Base-by-base conservation (phyloP, 805 yeast species). In the Candida railenensis region DNA sequence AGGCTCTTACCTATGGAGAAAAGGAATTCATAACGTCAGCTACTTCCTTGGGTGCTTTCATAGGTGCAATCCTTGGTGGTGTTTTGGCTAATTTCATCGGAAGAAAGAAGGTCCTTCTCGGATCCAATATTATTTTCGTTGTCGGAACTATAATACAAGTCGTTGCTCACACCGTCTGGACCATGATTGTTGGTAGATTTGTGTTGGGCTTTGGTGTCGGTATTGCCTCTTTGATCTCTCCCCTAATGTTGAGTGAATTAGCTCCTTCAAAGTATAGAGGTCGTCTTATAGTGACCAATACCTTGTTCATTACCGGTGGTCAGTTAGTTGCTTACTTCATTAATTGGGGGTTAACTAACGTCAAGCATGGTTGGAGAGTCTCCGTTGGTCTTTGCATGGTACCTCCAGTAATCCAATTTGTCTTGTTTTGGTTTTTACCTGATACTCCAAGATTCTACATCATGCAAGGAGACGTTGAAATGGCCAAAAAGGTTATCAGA, bases 171-270 rank as follows among this genome's bases (percentile, higher is more conserved):
- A 73, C 83, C 3, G 84, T 89, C 49, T 89, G 97, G 95, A 83
- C 86, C 39, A 92, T 92, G 98, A 84, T 89, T 52, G 83, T 71
- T 12, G 99, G 98, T 38, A 79, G 98, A 63, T 85, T 94, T 53
- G 74, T 92, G 41, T 87, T 94, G 85, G 99, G 99, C 15, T 87
- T 88, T 66, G 98, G 97, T 56, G 97, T 92, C 22, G 99, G 99
- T 55, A 78, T 88, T 46, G 98, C 97, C 1, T 90, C 97, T 2
- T 73, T 92, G 45, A 85, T 89, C 46, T 89, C 98, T n/a, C 99
- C 99, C 1, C 74, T 92, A 47, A 91, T 90, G 75, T 87, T 92
- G 51, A 76, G 89, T 46, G 99, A 92, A 66, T 78, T 91, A 63
- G 96, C 97, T 2, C 98, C 99, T 22, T 80, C 94, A 14, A 81